Evolutionary conservation across 1,284 basidiomycete species (phyloP), one percentile per base, ranked within the genome.

Genomic region (Wolfiporia cocos): DNA sequence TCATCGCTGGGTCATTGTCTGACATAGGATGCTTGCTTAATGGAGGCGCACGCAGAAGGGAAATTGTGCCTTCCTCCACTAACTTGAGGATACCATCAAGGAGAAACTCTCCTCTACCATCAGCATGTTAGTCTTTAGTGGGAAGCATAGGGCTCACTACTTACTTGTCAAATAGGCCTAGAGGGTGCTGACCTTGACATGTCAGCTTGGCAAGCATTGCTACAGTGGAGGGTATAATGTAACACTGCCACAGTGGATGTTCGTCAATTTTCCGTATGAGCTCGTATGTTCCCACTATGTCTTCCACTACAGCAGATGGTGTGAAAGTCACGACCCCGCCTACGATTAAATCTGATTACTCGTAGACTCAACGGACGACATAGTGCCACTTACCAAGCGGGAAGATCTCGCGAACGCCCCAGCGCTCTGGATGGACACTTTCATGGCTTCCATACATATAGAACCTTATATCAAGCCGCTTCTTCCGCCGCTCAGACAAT

Each of bases 271-370:
- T 64, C 22, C 56, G 60, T 29, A 86, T 73, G 18, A 70, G 58
- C 17, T 70, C 53, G 38, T 65, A 56, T 4, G 74, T 58, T 11
- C 64, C 69, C 31, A 65, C 40, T 3, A 74, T 71, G 51, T 81
- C 65, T 30, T 73, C 69, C 6, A 67, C 47, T 38, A 86, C 65
- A n/a, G 74, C 78, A 39, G 62, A 61, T 2, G 81, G 68, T 10
- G 78, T 80, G 46, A 87, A 81, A 1, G 81, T 84, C 1, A 78
- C 67, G 47, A 86, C 57, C 3, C 84, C 84, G 37, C 84, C 85
- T 87, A 14, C 14, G 26, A 28, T 9, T 28, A 14, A 28, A 14
- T 14, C 26, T 28, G 26, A 14, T n/a, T 28, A 14, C 26, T 28
- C 26, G 14, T 28, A 28, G 26, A n/a, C n/a, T 24, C 28, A 12